A percentile compares a stretch with the other conserved stretches of the same genome.
These are phyloP conservation scores for Echites panduratus DNA, from an alignment of 257 asterid genomes.

Conservation along the genomic window DNA sequence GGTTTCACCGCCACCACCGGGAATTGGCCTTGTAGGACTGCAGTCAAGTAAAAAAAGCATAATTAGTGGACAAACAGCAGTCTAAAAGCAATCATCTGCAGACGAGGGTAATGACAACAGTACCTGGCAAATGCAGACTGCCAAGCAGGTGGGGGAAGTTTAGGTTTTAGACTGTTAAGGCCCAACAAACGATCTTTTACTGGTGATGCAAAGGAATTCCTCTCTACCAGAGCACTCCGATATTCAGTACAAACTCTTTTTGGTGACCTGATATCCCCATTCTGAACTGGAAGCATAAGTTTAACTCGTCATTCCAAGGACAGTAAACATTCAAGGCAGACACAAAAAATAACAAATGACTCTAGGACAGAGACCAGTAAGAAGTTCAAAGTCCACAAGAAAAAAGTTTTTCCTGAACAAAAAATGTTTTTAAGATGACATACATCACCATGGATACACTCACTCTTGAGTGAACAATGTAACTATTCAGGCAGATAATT, in stretches of 20 bases:
- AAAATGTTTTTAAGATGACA: background rate
- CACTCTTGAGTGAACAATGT: background rate
- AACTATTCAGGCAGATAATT: constrained; percentile 16
- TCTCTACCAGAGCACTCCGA: constrained; percentile 81
- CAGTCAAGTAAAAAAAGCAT: constrained; percentile 20
- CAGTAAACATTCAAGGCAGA: constrained; percentile 13
- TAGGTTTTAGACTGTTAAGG: constrained; percentile 66
- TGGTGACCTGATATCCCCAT: constrained; percentile 84
- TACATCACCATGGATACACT: background rate
- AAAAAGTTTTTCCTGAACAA: too few species aligned
- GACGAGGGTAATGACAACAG: constrained; percentile 9
- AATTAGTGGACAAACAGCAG: background rate
- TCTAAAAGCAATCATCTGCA: constrained; percentile 11
- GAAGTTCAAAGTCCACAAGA: too few species aligned
- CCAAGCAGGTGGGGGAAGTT: constrained; percentile 70
- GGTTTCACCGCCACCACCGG: constrained; percentile 97
- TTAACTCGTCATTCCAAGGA: constrained; percentile 15
- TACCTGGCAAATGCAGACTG: constrained; percentile 98
- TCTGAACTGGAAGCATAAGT: constrained; percentile 51
- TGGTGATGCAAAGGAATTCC: constrained; percentile 93
- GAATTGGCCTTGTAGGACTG: constrained; percentile 97
- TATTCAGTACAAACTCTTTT: constrained; percentile 72
- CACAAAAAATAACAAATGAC: background rate
- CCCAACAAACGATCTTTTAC: constrained; percentile 86
- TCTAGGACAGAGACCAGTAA: background rate